These are phyloP conservation scores for Penicillium sp. DNA, from an alignment of 2,329 filamentous ascomycete species.

Conservation along the genomic window DNA sequence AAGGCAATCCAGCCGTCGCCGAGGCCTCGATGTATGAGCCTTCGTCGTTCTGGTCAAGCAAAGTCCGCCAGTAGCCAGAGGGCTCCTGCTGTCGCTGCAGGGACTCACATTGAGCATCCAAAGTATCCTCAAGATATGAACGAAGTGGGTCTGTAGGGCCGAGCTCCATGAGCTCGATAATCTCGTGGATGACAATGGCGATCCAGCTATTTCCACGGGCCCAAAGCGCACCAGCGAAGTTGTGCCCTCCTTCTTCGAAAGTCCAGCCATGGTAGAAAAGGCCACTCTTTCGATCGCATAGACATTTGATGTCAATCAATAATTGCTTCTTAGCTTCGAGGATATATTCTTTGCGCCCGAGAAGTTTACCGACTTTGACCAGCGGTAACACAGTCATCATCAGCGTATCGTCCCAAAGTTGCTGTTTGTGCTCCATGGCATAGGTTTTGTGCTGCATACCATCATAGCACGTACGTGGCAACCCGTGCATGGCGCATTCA, in stretches of 20 bases:
- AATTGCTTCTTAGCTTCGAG: slow-evolving; percentile 80
- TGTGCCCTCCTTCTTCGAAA: slow-evolving; percentile 69
- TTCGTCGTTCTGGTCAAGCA: slow-evolving; percentile 66
- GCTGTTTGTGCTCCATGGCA: slow-evolving; percentile 70
- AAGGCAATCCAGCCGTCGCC: slow-evolving; percentile 80
- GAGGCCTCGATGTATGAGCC: slow-evolving; percentile 79
- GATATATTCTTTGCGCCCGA: slow-evolving; percentile 73
- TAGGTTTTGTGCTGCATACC: slow-evolving; percentile 80
- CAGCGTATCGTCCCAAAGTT: slow-evolving; percentile 84
- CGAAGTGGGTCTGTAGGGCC: slow-evolving; percentile 65
- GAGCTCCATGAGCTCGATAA: slow-evolving; percentile 74
- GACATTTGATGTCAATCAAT: slow-evolving; percentile 76
- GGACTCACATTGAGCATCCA: slow-evolving; percentile 72
- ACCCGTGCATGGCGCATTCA: slow-evolving; percentile 80
- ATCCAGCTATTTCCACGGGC: slow-evolving; percentile 68
- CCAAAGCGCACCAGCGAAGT: slow-evolving; percentile 63
- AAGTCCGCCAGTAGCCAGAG: slow-evolving; percentile 74
- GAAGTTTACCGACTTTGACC: slow-evolving; percentile 76
- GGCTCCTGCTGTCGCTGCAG: slow-evolving; percentile 65
- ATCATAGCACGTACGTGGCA: slow-evolving; percentile 72
- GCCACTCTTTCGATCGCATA: slow-evolving; percentile 73
- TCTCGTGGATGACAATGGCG: slow-evolving; percentile 83
- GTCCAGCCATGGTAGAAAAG: slow-evolving; percentile 86
- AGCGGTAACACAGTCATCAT: slow-evolving; percentile 88
- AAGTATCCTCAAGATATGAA: slow-evolving; percentile 56